Conservation (phyloP, 176 grass and related monocot genomes). For the Luzula sylvatica region DNA sequence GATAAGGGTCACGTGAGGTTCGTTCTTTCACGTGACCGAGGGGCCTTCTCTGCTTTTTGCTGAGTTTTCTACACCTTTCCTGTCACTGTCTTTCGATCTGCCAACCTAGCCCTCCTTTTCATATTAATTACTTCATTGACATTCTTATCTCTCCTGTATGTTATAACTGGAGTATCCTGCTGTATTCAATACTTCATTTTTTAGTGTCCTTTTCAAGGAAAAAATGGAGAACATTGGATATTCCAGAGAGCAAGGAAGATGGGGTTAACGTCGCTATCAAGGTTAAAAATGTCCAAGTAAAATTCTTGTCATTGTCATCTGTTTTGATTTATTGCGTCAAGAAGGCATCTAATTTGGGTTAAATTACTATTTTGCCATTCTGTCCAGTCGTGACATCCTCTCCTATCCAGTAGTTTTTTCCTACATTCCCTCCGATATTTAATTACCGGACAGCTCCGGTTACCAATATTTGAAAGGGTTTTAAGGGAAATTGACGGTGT, state of each 20-base stretch:
- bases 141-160: no score
- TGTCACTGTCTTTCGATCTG: constrained; percentile 6
- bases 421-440: background rate
- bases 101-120: background rate
- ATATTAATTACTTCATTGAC: background rate
- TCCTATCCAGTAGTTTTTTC: background rate
- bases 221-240: no score
- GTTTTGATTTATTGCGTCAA: background rate
- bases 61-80: constrained; percentile 15
- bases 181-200: no score
- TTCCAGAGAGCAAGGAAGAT: no score
- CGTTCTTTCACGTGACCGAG: background rate
- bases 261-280: background rate
- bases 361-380: background rate
- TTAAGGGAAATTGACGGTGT: no score
- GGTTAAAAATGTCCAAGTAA: background rate
- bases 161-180: no score
- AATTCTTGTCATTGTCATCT: constrained; percentile 7
- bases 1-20: constrained; percentile 14
- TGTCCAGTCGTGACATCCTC: background rate
- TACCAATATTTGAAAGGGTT: background rate
- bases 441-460: background rate
- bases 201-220: background rate
- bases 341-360: background rate
- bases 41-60: background rate